These are phyloP conservation scores for Fusarium albidum DNA, from an alignment of 2,329 filamentous ascomycete species.

Conservation along the genomic window DNA sequence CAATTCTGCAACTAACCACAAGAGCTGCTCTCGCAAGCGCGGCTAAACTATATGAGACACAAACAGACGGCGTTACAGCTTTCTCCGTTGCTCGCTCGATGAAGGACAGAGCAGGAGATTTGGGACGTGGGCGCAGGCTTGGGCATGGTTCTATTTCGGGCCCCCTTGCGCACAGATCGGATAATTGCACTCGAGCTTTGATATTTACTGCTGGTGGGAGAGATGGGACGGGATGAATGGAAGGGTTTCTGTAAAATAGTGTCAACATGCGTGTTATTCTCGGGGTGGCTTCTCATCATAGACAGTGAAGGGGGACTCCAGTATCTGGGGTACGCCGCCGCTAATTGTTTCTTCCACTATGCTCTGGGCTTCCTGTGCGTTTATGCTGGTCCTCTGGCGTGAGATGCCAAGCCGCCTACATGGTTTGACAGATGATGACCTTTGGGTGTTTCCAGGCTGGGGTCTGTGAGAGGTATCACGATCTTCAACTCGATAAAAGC, in stretches of 20 bases:
- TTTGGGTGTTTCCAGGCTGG: too few species aligned
- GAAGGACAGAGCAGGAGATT: constrained; percentile 28
- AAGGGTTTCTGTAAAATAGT: constrained; percentile 60
- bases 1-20: constrained; percentile 47
- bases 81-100: constrained; percentile 26
- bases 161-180: constrained; percentile 34
- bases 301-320: constrained; percentile 51
- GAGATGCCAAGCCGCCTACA: not conserved
- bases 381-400: not conserved
- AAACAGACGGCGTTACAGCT: constrained; percentile 34
- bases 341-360: constrained; percentile 39
- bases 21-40: constrained; percentile 33
- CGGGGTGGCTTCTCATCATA: constrained; percentile 56
- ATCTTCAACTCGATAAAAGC: too few species aligned
- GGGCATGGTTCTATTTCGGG: constrained; percentile 31
- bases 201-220: constrained; percentile 33
- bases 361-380: not conserved
- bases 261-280: constrained; percentile 53
- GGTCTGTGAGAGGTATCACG: too few species aligned
- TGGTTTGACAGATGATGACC: too few species aligned
- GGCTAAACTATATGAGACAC: constrained; percentile 36
- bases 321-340: constrained; percentile 54
- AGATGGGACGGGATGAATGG: constrained; percentile 33
- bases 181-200: constrained; percentile 34
- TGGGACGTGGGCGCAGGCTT: constrained; percentile 34